phyloP scores from a whole-genome alignment of 495 filamentous ascomycete species.

The Arthonia radiata region DNA sequence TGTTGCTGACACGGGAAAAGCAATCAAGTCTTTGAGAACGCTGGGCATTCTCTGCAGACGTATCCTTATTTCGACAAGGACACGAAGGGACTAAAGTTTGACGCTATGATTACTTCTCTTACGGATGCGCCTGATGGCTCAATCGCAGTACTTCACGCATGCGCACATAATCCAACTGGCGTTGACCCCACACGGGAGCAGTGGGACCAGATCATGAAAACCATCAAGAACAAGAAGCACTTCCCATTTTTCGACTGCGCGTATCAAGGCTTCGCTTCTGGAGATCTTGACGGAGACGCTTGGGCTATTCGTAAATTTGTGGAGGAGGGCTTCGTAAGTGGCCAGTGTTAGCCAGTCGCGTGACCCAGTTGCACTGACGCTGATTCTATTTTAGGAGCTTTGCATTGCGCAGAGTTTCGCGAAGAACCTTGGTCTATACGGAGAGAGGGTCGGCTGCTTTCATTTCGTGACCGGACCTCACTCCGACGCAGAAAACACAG shows the following conservation, averaged over 20 bases:
- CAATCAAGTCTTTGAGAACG: slow-evolving; percentile 93
- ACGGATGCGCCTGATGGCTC: slow-evolving; percentile 43
- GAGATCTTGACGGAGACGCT: slow-evolving; percentile 60
- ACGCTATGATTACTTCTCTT: slow-evolving; percentile 54
- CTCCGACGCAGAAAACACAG: slow-evolving; percentile 33
- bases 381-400: no score
- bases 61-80: slow-evolving; percentile 84
- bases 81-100: slow-evolving; percentile 79
- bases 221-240: slow-evolving; percentile 50
- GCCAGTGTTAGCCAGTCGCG: no score
- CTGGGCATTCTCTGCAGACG: slow-evolving; percentile 43
- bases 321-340: slow-evolving; percentile 78
- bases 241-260: slow-evolving; percentile 99
- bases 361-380: no score
- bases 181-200: slow-evolving; percentile 87
- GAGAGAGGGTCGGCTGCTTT: slow-evolving; percentile 88
- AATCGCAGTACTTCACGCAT: slow-evolving; percentile 83
- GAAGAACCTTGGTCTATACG: slow-evolving; percentile 98
- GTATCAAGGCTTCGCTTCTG: slow-evolving; percentile 95
- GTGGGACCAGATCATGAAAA: slow-evolving; percentile 65
- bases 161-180: slow-evolving; percentile 94
- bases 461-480: slow-evolving; percentile 67
- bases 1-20: no score
- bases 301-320: slow-evolving; percentile 86
- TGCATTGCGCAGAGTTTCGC: slow-evolving; percentile 90